Percentiles rank a stretch among this genome's conserved stretches.
phyloP scores from a whole-genome alignment of 1,284 basidiomycete species.

The Omphalotus olearius region DNA sequence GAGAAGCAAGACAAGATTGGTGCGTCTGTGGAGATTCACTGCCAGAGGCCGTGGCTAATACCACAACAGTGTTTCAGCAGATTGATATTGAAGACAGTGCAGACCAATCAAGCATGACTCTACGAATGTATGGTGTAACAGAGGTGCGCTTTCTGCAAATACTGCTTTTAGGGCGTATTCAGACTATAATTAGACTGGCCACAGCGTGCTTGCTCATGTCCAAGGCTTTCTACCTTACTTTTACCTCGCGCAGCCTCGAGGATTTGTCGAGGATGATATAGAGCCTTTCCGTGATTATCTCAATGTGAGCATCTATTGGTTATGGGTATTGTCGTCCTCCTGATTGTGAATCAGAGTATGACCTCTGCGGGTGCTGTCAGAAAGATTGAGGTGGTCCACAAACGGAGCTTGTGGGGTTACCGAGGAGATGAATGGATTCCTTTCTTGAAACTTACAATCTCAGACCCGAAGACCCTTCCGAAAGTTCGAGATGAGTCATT shows the following conservation, averaged over 20 bases:
- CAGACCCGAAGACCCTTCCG: slow-evolving; percentile 72
- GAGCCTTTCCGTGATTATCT: slow-evolving; percentile 64
- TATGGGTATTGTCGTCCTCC: slow-evolving; percentile 10
- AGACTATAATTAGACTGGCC: slow-evolving; percentile 52
- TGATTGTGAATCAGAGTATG: slow-evolving; percentile 16
- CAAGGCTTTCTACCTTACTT: slow-evolving; percentile 88
- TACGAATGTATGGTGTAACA: slow-evolving; percentile 89
- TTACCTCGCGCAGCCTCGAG: slow-evolving; percentile 81
- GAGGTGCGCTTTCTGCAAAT: slow-evolving; percentile 40
- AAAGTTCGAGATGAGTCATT: slow-evolving; percentile 84
- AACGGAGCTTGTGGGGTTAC: slow-evolving; percentile 84
- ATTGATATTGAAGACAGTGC: slow-evolving; percentile 84
- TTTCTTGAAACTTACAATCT: slow-evolving; percentile 81
- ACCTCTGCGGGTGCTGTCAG: slow-evolving; percentile 37
- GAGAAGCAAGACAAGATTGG: slow-evolving; percentile 60
- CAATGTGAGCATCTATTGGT: slow-evolving; percentile 54
- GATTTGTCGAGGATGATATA: slow-evolving; percentile 70
- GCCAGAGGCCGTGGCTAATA: not conserved
- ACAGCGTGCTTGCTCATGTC: slow-evolving; percentile 84
- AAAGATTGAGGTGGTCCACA: slow-evolving; percentile 59
- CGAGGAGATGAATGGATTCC: slow-evolving; percentile 72
- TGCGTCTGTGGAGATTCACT: slow-evolving; percentile 21
- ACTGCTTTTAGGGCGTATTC: not conserved
- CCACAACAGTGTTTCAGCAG: slow-evolving; percentile 77
- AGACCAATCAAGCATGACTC: slow-evolving; percentile 45